A percentile compares a stretch with the other conserved stretches of the same genome.
Conservation (phyloP, 306 rosid species). For the Lathyrus tuberosus region DNA sequence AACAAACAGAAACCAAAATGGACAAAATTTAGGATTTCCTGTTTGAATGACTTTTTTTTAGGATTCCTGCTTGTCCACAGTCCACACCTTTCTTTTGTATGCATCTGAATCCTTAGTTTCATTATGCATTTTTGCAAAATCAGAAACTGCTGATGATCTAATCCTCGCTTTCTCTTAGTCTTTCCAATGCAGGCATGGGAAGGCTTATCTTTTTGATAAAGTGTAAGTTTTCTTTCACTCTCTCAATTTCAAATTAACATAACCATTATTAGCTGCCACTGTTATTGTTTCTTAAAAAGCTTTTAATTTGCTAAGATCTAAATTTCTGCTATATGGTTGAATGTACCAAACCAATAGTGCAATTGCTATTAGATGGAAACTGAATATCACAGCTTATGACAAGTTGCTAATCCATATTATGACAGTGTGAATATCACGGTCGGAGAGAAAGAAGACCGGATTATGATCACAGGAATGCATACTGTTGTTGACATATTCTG, state of each 20-base stretch:
- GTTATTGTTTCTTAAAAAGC: no score
- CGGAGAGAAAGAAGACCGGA: constrained; percentile 68
- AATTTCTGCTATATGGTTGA: no score
- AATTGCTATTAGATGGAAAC: constrained; percentile 17
- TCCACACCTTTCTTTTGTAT: no score
- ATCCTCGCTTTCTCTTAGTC: constrained; percentile 50
- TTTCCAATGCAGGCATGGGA: constrained; percentile 71
- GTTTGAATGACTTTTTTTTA: no score
- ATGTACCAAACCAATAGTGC: no score
- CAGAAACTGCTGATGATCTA: constrained; percentile 33
- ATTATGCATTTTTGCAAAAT: background rate
- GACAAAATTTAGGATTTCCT: no score
- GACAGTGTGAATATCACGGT: constrained; percentile 69
- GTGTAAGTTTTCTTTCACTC: constrained; percentile 55
- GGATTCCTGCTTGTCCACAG: no score
- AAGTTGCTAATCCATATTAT: constrained; percentile 14
- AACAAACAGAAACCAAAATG: no score
- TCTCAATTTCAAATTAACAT: constrained; percentile 12
- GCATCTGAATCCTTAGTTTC: no score
- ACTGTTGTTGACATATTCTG: constrained; percentile 79
- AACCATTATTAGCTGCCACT: background rate
- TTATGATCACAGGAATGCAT: constrained; percentile 77
- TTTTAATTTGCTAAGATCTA: no score
- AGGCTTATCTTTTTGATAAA: constrained; percentile 67
- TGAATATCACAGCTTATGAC: background rate